These are phyloP conservation scores for Fusarium sp. DNA, from an alignment of 2,329 filamentous ascomycete genomes.

Conservation along the genomic window DNA sequence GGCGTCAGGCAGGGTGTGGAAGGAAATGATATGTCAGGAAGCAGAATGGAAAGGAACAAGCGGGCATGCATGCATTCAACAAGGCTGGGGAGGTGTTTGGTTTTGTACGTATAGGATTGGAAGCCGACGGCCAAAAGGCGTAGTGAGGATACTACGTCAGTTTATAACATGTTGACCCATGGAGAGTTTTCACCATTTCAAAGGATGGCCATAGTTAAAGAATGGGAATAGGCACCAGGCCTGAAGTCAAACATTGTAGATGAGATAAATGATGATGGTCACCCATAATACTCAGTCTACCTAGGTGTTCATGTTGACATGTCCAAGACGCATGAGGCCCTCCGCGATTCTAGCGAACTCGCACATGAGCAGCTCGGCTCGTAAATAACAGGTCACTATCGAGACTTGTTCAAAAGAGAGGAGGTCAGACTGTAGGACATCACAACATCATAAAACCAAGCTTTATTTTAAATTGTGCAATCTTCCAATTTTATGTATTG, in stretches of 20 bases:
- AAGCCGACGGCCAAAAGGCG: conserved; percentile 30
- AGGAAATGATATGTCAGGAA: conserved; percentile 30
- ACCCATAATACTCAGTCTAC: neutral
- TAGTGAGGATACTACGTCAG: conserved; percentile 36
- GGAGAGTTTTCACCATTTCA: neutral
- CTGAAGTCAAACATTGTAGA: neutral
- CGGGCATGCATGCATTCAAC: conserved; percentile 30
- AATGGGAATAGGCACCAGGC: neutral
- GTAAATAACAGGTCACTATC: neutral
- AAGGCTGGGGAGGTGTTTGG: conserved; percentile 38
- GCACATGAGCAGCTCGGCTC: no score
- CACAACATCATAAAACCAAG: no score
- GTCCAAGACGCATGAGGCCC: neutral
- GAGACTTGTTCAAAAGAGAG: no score
- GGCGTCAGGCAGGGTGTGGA: conserved; percentile 29
- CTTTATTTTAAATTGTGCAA: neutral
- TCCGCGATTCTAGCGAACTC: no score
- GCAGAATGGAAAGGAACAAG: conserved; percentile 39
- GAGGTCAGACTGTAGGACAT: neutral
- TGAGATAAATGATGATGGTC: neutral
- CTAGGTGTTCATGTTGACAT: neutral
- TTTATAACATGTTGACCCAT: conserved; percentile 25
- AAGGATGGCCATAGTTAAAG: conserved; percentile 37
- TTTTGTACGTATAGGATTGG: conserved; percentile 43
- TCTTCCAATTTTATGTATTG: neutral